These are phyloP conservation scores for Saccharomyces kudriavzevii DNA, from an alignment of 805 yeast species.

Conservation along the genomic window DNA sequence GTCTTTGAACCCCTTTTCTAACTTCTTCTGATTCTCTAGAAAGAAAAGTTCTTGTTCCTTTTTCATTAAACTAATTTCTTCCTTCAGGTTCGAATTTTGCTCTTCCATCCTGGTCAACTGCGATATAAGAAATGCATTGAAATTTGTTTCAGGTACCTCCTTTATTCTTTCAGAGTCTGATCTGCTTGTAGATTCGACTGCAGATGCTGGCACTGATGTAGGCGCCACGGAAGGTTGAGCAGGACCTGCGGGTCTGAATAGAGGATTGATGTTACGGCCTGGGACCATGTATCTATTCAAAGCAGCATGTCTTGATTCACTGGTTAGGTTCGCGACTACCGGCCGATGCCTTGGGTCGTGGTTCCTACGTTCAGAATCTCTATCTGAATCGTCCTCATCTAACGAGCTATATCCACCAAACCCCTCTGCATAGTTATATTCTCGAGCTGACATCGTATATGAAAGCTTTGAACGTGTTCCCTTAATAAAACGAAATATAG, in stretches of 20 bases:
- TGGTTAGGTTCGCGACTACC: not conserved
- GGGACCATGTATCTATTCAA: not conserved
- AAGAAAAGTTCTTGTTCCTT: slow-evolving; percentile 22
- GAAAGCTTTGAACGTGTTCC: not conserved
- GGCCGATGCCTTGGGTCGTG: not conserved
- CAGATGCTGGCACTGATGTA: not conserved
- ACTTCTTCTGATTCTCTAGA: slow-evolving; percentile 8
- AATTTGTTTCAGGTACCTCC: not conserved
- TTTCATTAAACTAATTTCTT: slow-evolving; percentile 11
- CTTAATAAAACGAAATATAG: not conserved
- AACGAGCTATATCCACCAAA: not conserved
- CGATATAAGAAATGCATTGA: not conserved
- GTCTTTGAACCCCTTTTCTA: slow-evolving; percentile 16
- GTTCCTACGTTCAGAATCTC: not conserved
- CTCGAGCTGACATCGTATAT: not conserved
- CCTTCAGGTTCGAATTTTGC: slow-evolving; percentile 13
- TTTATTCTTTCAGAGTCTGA: not conserved
- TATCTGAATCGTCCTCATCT: not conserved
- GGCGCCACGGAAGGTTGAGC: not conserved
- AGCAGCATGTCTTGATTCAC: not conserved
- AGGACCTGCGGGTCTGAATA: not conserved
- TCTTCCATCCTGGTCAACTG: slow-evolving; percentile 18
- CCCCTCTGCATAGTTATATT: not conserved
- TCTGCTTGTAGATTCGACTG: not conserved
- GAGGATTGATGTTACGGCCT: not conserved